A percentile compares a stretch with the other conserved stretches of the same genome.
phyloP scores from a whole-genome alignment of 257 asterid genomes.

The Lycium barbarum region DNA sequence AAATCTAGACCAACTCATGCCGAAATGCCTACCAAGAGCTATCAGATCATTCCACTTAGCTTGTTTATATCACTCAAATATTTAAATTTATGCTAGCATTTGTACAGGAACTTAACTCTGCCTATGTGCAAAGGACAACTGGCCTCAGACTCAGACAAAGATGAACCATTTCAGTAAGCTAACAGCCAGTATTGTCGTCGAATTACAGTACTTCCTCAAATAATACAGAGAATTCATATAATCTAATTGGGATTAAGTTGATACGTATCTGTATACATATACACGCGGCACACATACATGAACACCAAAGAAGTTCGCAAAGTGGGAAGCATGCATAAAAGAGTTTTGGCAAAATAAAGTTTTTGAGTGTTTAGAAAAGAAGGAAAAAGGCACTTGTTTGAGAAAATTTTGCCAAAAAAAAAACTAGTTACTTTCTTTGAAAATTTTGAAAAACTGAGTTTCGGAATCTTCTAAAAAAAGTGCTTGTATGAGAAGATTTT shows the following conservation, averaged over 20 bases:
- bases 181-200: neutral
- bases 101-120: neutral
- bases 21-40: neutral
- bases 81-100: neutral
- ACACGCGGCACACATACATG: neutral
- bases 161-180: neutral
- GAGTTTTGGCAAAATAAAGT: neutral
- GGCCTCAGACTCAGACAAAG: neutral
- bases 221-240: neutral
- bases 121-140: neutral
- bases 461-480: no score
- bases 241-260: neutral
- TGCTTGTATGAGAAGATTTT: no score
- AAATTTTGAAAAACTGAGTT: no score
- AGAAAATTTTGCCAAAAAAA: no score
- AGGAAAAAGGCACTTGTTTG: no score
- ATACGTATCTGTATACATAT: neutral
- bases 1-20: neutral
- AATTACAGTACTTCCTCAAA: neutral
- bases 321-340: neutral
- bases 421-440: no score
- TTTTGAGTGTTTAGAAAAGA: neutral
- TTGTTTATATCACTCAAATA: neutral
- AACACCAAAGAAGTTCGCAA: neutral
- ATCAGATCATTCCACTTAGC: neutral